Evolutionary conservation across 164 flowering plant species (phyloP).

Genomic region (Brasenia schreberi): DNA sequence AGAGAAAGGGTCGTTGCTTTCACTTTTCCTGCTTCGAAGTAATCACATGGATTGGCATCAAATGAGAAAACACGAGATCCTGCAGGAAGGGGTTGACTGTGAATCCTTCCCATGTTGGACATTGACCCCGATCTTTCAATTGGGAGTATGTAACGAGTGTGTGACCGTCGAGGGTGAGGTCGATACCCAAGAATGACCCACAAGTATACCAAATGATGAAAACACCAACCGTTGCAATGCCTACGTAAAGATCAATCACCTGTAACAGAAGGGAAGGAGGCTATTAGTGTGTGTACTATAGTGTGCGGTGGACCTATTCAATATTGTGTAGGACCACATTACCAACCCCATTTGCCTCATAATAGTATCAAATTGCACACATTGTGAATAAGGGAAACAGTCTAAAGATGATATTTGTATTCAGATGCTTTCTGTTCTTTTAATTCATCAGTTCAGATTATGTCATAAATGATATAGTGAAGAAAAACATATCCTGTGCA

Average conservation of each 20-base stretch:
- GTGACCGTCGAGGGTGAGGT: slow-evolving; percentile 70
- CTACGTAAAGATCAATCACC: slow-evolving; percentile 37
- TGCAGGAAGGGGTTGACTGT: slow-evolving; percentile 53
- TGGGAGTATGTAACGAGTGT: slow-evolving; percentile 65
- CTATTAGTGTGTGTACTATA: not conserved
- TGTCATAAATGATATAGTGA: too few species aligned
- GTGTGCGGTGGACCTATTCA: too few species aligned
- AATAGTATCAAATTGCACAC: too few species aligned
- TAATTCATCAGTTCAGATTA: too few species aligned
- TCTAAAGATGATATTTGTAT: too few species aligned
- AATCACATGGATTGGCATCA: slow-evolving; percentile 63
- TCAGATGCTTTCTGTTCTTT: too few species aligned
- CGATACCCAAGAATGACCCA: slow-evolving; percentile 57
- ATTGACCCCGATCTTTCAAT: slow-evolving; percentile 68
- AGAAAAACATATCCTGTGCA: too few species aligned
- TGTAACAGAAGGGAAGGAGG: not conserved
- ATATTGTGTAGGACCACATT: too few species aligned
- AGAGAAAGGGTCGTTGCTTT: slow-evolving; percentile 74
- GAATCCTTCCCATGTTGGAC: slow-evolving; percentile 60
- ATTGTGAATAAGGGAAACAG: too few species aligned
- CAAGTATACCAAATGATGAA: slow-evolving; percentile 84
- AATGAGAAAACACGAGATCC: slow-evolving; percentile 43
- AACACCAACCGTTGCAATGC: slow-evolving; percentile 76
- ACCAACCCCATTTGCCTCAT: too few species aligned
- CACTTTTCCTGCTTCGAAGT: slow-evolving; percentile 66